A percentile compares a stretch with the other conserved stretches of the same genome.
Conservation (phyloP, 371 early-diverging fungal species). For the Cokeromyces recurvatus region DNA sequence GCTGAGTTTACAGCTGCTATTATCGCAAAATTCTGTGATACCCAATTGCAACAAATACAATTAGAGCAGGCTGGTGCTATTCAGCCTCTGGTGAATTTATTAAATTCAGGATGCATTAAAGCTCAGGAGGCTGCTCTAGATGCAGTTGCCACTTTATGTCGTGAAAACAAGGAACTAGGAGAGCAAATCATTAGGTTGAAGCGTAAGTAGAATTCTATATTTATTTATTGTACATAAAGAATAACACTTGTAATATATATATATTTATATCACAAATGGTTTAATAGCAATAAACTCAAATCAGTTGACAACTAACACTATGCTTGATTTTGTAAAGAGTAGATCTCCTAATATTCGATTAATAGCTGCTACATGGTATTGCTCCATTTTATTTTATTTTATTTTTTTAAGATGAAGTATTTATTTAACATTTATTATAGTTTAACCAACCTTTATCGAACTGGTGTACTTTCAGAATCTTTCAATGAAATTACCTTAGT, state of each 20-base stretch:
- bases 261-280: no score
- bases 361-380: slow-evolving; percentile 64
- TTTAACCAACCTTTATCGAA: slow-evolving; percentile 66
- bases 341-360: slow-evolving; percentile 65
- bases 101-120: slow-evolving; percentile 54
- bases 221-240: no score
- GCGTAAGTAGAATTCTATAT: slow-evolving; percentile 39
- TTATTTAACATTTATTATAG: no score
- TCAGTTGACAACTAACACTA: slow-evolving; percentile 40
- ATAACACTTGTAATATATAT: no score
- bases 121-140: slow-evolving; percentile 80
- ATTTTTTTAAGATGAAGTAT: no score
- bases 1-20: slow-evolving; percentile 68
- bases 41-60: slow-evolving; percentile 54
- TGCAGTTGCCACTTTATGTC: slow-evolving; percentile 65
- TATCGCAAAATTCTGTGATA: slow-evolving; percentile 63
- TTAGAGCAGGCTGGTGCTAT: slow-evolving; percentile 60
- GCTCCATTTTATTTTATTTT: slow-evolving; percentile 42
- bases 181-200: slow-evolving; percentile 41
- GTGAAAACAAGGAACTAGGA: slow-evolving; percentile 58
- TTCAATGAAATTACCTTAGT: slow-evolving; percentile 52
- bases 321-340: slow-evolving; percentile 60
- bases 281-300: slow-evolving; percentile 20
- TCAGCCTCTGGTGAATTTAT: slow-evolving; percentile 53
- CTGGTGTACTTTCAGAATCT: slow-evolving; percentile 54